Base-by-base conservation (phyloP, 768 basidiomycete species). In the Pleurotus salmoneostramineus region DNA sequence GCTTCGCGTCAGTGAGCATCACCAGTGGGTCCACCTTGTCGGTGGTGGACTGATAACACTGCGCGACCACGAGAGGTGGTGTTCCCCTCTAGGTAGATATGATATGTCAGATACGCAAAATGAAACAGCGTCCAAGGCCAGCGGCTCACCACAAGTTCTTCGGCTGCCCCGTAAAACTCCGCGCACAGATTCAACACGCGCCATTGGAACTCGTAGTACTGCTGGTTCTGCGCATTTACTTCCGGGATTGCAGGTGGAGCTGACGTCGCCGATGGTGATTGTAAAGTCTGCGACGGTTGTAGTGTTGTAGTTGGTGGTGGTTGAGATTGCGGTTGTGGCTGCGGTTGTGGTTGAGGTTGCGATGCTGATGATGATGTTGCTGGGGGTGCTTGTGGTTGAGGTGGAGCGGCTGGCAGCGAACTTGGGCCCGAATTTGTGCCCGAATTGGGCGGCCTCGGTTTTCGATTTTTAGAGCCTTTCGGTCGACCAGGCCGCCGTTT, bases 121-220 rank as follows among this genome's bases (percentile, higher is more conserved):
- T 11, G 17, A 36, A 52, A 32, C 15, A 44, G n/a, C 35, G 14
- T 31, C 14, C n/a, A 32, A 27, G n/a, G n/a, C n/a, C n/a, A n/a
- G n/a, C 34, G 61, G 82, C 88, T 70, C 70, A 92, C 90, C 58
- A 93, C 80, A 47, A 93, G 81, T 69, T 93, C 90, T 69, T 91
- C 90, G 14, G 90, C 90, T 5, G 90, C 90, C 31, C 84, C 86
- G 71, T 93, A 93, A 68, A 93, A 93, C 67, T 93, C 91, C 1
- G 88, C 85, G 69, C 90, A 93, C 42, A 93, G 74, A 65, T 90
- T 90, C 58, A 92, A 69, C 42, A 91, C 83, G 56, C 89, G 83
- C 90, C 90, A 92, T 68, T 92, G 90, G 65, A 92, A 92, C 66
- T 92, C 89, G 69, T 89, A 90, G 69, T 89, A 91, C 64, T 85